These are phyloP conservation scores for Thermothielavioides terrestris DNA, from an alignment of 495 filamentous ascomycete genomes.

Conservation along the genomic window DNA sequence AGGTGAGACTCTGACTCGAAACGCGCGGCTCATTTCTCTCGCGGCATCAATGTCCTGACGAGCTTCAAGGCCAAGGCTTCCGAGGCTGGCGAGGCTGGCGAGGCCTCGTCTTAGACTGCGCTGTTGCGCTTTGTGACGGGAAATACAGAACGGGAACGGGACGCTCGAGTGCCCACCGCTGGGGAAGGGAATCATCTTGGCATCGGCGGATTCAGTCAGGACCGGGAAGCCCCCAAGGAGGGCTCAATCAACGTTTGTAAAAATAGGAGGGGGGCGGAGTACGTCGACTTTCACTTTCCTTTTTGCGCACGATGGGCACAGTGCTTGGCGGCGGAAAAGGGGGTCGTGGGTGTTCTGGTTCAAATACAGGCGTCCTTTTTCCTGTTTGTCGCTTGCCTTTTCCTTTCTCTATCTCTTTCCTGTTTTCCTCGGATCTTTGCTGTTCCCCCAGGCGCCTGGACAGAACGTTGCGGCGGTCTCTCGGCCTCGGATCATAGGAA, in stretches of 20 bases:
- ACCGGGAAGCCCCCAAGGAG: too few relatives aligned
- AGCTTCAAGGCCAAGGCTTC: slow-evolving; percentile 12
- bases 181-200: too few relatives aligned
- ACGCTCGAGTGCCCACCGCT: too few relatives aligned
- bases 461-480: too few relatives aligned
- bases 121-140: background rate
- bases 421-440: background rate
- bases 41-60: background rate
- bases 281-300: slow-evolving; percentile 4
- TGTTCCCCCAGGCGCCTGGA: too few relatives aligned
- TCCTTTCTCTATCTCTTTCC: background rate
- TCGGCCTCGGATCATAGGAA: too few relatives aligned
- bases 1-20: slow-evolving; percentile 18
- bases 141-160: background rate
- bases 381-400: slow-evolving; percentile 3
- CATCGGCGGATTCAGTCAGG: too few relatives aligned
- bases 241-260: too few relatives aligned
- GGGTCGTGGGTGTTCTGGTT: slow-evolving; percentile 12
- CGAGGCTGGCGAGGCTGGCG: slow-evolving; percentile 19
- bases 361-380: slow-evolving; percentile 10
- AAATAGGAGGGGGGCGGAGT: slow-evolving; percentile 9
- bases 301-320: slow-evolving; percentile 1
- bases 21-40: background rate
- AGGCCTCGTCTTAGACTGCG: background rate
- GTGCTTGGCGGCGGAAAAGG: background rate